Conservation (phyloP, 345 rosid species). For the Limnanthes douglasii region DNA sequence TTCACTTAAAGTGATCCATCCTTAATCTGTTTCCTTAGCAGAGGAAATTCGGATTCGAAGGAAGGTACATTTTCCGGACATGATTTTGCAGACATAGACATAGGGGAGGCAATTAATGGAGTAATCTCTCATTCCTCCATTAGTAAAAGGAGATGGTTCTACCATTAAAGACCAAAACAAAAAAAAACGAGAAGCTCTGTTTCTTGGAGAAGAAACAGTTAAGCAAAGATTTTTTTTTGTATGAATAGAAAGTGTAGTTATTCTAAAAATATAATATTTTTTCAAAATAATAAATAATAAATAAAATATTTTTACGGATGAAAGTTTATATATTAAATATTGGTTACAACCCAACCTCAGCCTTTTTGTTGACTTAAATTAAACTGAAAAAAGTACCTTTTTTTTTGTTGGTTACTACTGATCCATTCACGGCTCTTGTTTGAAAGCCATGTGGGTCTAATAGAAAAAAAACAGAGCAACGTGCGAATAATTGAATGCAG, state of each 20-base stretch:
- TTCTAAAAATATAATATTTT: conserved; percentile 4
- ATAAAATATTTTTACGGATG: not conserved
- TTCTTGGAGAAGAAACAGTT: too few species aligned
- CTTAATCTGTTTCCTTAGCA: too few species aligned
- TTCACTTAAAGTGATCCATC: too few species aligned
- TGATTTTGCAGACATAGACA: too few species aligned
- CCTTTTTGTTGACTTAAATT: not conserved
- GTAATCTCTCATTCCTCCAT: too few species aligned
- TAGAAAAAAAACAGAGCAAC: conserved; percentile 15
- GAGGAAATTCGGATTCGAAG: too few species aligned
- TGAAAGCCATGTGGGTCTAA: conserved; percentile 25
- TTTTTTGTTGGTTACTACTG: conserved; percentile 6
- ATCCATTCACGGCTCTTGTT: conserved; percentile 21
- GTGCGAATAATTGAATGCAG: conserved; percentile 35
- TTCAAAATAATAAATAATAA: conserved; percentile 3
- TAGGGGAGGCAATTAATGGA: too few species aligned
- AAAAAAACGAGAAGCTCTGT: too few species aligned
- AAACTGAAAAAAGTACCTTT: conserved; percentile 1
- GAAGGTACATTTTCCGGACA: too few species aligned
- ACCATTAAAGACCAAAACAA: too few species aligned
- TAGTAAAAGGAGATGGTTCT: too few species aligned
- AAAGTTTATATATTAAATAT: conserved; percentile 5
- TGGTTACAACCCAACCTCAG: conserved; percentile 10
- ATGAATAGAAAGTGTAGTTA: not conserved
- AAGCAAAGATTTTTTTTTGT: not conserved